Conservation (phyloP, 805 yeast genomes). For the Ogataea thermomethanolica region DNA sequence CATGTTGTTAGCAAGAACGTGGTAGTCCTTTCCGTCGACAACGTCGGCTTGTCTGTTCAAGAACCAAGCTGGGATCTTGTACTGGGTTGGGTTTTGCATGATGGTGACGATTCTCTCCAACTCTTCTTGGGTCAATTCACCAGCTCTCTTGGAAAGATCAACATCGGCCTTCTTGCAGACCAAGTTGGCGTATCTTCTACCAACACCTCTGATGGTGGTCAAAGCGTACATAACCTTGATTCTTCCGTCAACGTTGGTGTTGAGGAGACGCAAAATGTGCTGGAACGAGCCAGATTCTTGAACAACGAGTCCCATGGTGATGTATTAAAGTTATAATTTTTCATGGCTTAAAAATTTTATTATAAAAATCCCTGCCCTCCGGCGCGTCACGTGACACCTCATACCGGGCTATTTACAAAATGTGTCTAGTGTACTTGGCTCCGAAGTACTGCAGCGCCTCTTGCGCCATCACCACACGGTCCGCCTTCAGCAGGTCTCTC, state of each 20-base stretch:
- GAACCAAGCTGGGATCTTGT: constrained; percentile 99
- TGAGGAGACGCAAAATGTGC: constrained; percentile 99
- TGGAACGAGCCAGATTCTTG: constrained; percentile 99
- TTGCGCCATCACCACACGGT: constrained; percentile 68
- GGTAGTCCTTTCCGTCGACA: constrained; percentile 98
- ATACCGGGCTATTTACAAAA: constrained; percentile 9
- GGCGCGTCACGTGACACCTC: constrained; percentile 8
- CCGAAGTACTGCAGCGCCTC: constrained; percentile 63
- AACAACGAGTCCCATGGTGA: constrained; percentile 57
- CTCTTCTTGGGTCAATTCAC: constrained; percentile 99
- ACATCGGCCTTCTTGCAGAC: constrained; percentile 99
- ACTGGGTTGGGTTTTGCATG: constrained; percentile 99
- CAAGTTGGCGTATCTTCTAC: constrained; percentile 99
- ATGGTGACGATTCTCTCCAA: constrained; percentile 99
- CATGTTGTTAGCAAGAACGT: constrained; percentile 96
- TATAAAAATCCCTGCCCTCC: not conserved
- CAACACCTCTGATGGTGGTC: constrained; percentile 99
- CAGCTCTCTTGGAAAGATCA: constrained; percentile 97
- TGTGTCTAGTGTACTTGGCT: constrained; percentile 20
- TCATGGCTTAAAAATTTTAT: constrained; percentile 6
- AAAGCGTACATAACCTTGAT: constrained; percentile 99
- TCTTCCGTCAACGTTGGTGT: constrained; percentile 99
- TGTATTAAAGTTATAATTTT: constrained; percentile 9
- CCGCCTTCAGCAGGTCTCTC: constrained; percentile 77
- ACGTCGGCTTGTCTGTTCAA: constrained; percentile 99